A percentile compares a stretch with the other conserved stretches of the same genome.
Conservation (phyloP, 805 yeast species). For the Candida takata region DNA sequence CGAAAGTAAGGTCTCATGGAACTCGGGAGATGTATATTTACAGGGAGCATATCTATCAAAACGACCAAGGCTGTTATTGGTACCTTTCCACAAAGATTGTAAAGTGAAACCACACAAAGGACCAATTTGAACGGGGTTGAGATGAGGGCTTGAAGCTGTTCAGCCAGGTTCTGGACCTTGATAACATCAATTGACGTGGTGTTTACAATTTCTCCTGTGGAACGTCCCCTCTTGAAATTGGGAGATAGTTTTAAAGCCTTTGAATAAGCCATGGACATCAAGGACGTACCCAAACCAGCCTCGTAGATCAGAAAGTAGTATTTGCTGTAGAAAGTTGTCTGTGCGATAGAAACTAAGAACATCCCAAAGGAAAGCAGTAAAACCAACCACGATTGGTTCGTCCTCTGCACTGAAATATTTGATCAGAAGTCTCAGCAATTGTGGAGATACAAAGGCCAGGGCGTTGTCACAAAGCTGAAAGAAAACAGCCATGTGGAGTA, state of each 20-base stretch:
- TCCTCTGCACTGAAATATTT: conserved; percentile 41
- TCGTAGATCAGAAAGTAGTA: conserved; percentile 52
- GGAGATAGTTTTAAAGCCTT: conserved; percentile 67
- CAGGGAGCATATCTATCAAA: conserved; percentile 50
- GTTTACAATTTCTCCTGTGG: conserved; percentile 78
- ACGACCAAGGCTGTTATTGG: conserved; percentile 50
- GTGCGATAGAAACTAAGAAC: conserved; percentile 53
- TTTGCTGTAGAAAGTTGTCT: conserved; percentile 62
- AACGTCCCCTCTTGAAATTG: conserved; percentile 48
- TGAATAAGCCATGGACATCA: conserved; percentile 60
- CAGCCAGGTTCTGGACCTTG: conserved; percentile 53
- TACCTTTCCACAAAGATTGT: conserved; percentile 50
- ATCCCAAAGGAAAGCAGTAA: conserved; percentile 55
- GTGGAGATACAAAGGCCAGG: conserved; percentile 87
- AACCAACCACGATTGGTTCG: conserved; percentile 38
- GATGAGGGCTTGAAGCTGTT: conserved; percentile 45
- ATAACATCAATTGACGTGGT: conserved; percentile 71
- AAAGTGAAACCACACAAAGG: conserved; percentile 46
- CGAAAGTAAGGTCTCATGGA: conserved; percentile 39
- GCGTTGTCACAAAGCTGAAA: conserved; percentile 71
- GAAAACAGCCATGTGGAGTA: conserved; percentile 61
- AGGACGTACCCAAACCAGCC: conserved; percentile 58
- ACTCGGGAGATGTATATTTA: conserved; percentile 43
- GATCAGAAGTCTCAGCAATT: conserved; percentile 62
- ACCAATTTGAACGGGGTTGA: conserved; percentile 54